A percentile compares a stretch with the other conserved stretches of the same genome.
phyloP scores from a whole-genome alignment of 768 basidiomycete genomes.

The Boletus edulis region DNA sequence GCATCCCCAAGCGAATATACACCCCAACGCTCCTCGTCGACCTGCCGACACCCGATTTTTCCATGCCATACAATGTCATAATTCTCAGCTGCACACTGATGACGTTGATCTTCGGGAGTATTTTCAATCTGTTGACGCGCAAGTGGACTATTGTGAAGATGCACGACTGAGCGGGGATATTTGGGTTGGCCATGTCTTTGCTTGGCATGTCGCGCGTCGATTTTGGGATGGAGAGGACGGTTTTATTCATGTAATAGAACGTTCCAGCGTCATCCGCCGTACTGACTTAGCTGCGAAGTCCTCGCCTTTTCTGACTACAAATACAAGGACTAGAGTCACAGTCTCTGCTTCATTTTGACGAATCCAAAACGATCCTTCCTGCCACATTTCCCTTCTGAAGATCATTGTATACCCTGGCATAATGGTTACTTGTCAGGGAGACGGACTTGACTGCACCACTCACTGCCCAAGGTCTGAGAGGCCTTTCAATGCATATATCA shows the following conservation, averaged over 20 bases:
- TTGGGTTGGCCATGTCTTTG: neutral
- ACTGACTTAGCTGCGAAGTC: no score
- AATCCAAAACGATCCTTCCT: slow-evolving; percentile 42
- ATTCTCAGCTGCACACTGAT: slow-evolving; percentile 92
- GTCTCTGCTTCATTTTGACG: slow-evolving; percentile 22
- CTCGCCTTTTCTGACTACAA: no score
- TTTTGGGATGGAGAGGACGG: no score
- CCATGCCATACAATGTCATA: slow-evolving; percentile 99
- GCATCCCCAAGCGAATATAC: slow-evolving; percentile 53
- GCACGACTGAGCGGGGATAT: slow-evolving; percentile 8
- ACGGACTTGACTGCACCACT: slow-evolving; percentile 20
- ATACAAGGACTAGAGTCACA: neutral
- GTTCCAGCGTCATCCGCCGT: no score
- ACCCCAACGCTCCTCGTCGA: slow-evolving; percentile 82
- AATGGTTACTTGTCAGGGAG: neutral
- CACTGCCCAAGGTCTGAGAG: slow-evolving; percentile 53
- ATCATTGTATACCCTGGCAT: slow-evolving; percentile 36
- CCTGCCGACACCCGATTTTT: slow-evolving; percentile 98
- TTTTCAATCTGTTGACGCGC: slow-evolving; percentile 85
- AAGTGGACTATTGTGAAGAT: slow-evolving; percentile 62
- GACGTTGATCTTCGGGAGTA: slow-evolving; percentile 88
- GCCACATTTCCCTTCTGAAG: slow-evolving; percentile 40
- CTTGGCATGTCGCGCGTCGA: no score
- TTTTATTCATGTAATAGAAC: no score
- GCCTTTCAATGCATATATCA: slow-evolving; percentile 45